Conservation (phyloP, 495 filamentous ascomycete genomes). For the Talaromyces liani region DNA sequence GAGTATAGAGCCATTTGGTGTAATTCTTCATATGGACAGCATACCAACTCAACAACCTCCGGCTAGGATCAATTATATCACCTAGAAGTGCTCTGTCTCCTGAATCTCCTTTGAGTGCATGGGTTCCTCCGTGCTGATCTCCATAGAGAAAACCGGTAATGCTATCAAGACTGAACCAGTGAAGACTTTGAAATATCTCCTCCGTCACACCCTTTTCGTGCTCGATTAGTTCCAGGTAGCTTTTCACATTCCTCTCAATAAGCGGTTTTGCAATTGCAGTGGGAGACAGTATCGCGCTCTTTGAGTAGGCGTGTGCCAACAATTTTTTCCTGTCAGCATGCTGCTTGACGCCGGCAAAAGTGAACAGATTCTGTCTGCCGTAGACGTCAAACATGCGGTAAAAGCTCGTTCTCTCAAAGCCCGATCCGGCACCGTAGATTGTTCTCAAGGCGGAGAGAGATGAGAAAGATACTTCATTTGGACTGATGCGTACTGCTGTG, state of each 20-base stretch:
- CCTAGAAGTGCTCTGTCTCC: constrained; percentile 21
- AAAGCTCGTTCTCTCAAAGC: constrained; percentile 28
- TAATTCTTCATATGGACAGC: constrained; percentile 25
- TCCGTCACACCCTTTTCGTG: constrained; percentile 14
- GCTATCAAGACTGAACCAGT: constrained; percentile 34
- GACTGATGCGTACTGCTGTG: constrained; percentile 31
- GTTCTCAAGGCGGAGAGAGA: constrained; percentile 16
- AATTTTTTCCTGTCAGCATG: constrained; percentile 35
- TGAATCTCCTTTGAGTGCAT: constrained; percentile 13
- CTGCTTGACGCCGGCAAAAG: constrained; percentile 18
- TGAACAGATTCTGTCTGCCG: constrained; percentile 28
- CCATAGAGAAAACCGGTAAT: constrained; percentile 32
- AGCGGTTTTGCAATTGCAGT: constrained; percentile 23
- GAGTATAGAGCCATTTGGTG: constrained; percentile 24
- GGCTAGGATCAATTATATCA: constrained; percentile 27
- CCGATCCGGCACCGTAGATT: constrained; percentile 36
- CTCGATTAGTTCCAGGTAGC: neutral
- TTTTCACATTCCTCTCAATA: constrained; percentile 9
- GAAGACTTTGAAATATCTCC: constrained; percentile 29
- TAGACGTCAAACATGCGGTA: constrained; percentile 38
- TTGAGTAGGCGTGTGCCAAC: constrained; percentile 30
- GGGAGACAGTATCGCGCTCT: constrained; percentile 24
- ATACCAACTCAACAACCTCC: neutral
- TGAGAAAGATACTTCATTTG: constrained; percentile 31
- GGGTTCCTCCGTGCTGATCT: constrained; percentile 13